A percentile compares a stretch with the other conserved stretches of the same genome.
Evolutionary conservation across 495 filamentous ascomycete species (phyloP).

Genomic region (Parmelia sp.): DNA sequence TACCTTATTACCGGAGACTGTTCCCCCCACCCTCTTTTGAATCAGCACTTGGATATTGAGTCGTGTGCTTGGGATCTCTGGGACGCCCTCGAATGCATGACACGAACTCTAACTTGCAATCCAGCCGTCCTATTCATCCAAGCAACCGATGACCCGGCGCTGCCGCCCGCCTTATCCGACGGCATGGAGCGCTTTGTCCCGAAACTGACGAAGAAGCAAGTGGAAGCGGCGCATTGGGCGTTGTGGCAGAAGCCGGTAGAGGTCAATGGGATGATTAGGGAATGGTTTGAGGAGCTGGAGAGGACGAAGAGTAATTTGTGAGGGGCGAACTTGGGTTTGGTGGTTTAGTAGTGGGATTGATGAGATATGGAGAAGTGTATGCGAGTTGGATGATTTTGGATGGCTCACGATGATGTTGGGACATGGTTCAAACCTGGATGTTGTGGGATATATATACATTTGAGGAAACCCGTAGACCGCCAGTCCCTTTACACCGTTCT

Average conservation of each 20-base stretch:
- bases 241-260: constrained; percentile 58
- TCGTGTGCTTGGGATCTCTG: no score
- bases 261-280: constrained; percentile 42
- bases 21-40: no score
- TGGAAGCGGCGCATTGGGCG: constrained; percentile 65
- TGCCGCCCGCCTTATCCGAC: constrained; percentile 59
- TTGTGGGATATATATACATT: not conserved
- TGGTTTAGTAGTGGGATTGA: no score
- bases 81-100: no score
- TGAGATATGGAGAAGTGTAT: no score
- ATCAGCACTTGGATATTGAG: no score
- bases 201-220: constrained; percentile 50
- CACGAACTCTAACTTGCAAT: no score
- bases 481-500: not conserved
- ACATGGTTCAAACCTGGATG: not conserved
- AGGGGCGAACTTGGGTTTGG: not conserved
- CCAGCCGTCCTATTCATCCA: constrained; percentile 63
- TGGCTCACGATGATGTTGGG: no score
- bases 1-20: no score
- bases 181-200: constrained; percentile 62
- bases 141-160: constrained; percentile 59
- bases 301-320: constrained; percentile 18
- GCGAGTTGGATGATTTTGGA: no score
- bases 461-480: not conserved
- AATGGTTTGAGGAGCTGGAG: constrained; percentile 43